Evolutionary conservation across 495 filamentous ascomycete genomes (phyloP).

Genomic region (Cetradonia linearis): DNA sequence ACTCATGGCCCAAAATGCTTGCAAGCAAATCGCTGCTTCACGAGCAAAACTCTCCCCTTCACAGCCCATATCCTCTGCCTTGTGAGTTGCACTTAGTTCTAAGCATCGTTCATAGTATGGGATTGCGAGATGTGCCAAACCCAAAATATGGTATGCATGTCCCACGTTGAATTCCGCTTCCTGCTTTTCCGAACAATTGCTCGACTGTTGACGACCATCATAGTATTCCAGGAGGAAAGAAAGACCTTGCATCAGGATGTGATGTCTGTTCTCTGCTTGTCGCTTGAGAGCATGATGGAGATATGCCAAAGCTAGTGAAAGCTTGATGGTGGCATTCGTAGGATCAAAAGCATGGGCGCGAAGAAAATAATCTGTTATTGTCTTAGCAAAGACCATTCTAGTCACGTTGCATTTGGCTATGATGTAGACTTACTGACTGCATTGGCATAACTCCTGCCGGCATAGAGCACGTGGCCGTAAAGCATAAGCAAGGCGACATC

Average conservation of each 20-base stretch:
- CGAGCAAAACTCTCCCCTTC: conserved; percentile 50
- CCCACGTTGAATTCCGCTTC: conserved; percentile 89
- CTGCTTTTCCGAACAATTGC: conserved; percentile 44
- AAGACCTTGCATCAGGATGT: conserved; percentile 71
- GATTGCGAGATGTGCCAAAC: conserved; percentile 65
- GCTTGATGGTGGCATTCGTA: conserved; percentile 62
- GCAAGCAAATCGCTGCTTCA: conserved; percentile 70
- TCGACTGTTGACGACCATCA: conserved; percentile 34
- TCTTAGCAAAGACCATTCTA: neutral
- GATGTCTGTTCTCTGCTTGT: conserved; percentile 81
- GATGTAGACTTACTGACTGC: conserved; percentile 53
- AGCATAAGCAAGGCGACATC: conserved; percentile 72
- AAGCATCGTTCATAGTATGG: conserved; percentile 59
- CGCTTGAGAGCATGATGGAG: conserved; percentile 79
- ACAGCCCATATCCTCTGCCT: conserved; percentile 24
- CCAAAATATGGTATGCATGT: conserved; percentile 69
- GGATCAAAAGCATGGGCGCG: conserved; percentile 74
- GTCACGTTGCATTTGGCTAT: neutral
- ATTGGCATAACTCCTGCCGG: conserved; percentile 64
- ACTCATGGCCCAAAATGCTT: conserved; percentile 53
- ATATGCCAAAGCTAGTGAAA: conserved; percentile 60
- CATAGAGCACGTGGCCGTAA: conserved; percentile 79
- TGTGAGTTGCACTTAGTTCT: conserved; percentile 31
- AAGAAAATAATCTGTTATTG: conserved; percentile 61
- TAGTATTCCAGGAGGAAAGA: conserved; percentile 74